Conservation (phyloP, 257 asterid species). For the Jacaranda copaia region DNA sequence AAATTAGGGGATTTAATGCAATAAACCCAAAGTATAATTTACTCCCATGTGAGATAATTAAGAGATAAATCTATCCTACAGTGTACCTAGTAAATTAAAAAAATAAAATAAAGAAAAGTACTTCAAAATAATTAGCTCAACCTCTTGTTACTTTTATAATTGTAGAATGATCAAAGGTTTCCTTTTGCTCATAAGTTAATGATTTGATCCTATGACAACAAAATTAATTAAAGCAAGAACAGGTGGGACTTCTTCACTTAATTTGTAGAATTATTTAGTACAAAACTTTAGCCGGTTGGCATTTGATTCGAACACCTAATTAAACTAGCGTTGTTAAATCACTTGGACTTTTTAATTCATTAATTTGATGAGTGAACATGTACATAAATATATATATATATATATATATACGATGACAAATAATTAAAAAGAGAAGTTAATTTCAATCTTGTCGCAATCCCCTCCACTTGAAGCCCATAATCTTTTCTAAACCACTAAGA, state of each 20-base stretch:
- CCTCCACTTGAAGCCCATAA: slow-evolving; percentile 28
- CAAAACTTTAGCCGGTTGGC: slow-evolving; percentile 10
- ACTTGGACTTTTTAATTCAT: neutral
- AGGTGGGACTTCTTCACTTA: neutral
- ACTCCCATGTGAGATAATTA: no score
- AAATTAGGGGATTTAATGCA: no score
- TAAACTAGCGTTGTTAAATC: neutral
- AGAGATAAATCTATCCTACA: neutral
- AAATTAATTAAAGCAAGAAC: neutral
- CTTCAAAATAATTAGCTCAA: slow-evolving; percentile 10
- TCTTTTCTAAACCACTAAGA: slow-evolving; percentile 27
- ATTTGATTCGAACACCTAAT: neutral
- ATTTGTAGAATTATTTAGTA: neutral
- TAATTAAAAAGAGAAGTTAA: slow-evolving; percentile 2
- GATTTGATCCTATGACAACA: slow-evolving; percentile 16
- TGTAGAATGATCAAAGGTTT: slow-evolving; percentile 13
- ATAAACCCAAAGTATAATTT: no score
- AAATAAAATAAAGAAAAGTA: neutral
- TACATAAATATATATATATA: no score
- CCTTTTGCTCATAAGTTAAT: slow-evolving; percentile 27
- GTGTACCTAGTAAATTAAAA: neutral
- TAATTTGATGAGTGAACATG: slow-evolving; percentile 18
- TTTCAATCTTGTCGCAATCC: slow-evolving; percentile 15
- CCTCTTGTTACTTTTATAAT: neutral
- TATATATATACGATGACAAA: neutral